Base-by-base conservation (phyloP, 1,284 basidiomycete genomes). In the Ustilago trichophora region DNA sequence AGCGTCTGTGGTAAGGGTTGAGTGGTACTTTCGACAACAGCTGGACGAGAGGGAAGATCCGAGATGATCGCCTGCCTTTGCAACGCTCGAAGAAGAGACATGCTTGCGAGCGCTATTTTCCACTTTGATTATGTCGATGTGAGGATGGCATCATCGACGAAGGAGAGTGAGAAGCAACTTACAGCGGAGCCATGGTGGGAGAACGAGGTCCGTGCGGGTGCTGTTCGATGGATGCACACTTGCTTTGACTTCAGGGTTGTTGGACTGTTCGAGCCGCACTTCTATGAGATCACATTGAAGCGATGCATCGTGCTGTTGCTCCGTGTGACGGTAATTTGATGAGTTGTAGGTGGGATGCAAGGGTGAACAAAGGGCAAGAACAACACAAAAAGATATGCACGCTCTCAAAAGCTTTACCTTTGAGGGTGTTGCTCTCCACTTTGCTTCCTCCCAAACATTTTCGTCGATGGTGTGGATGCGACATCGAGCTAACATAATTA, bases 41-140 rank as follows among this genome's bases (percentile, higher is more conserved):
- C 13, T 24, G 60, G 24, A n/a, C 32, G 60, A 31, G 54, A n/a
- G 22, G 53, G 45, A 9, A 52, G 35, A 40, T 64, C 53, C 2
- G 50, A 40, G 12, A 63, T 47, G 24, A 64, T 49, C 31, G 52
- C 60, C 36, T 57, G 45, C 32, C 53, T 34, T 34, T 64, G 60
- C 45, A 64, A 38, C 19, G 60, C 60, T 31, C 60, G 60, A 9
- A 64, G 54, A 5, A 64, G 54, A 12, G 60, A 57, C 60, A 64
- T 63, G 38, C 3, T 36, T 6, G 34, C 10, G 3, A 33, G 4
- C 31, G 15, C 29, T 29, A 5, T 33, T 15, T 15, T 7, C 4
- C 7, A 16, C 27, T 21, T 6, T 3, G n/a, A 10, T 33, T 21
- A 9, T 27, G 4, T 29, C 12, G 18, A 38, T 22, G 29, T 11